Evolutionary conservation across 1,284 basidiomycete species (phyloP).

Genomic region (Papiliotrema fonsecae): DNA sequence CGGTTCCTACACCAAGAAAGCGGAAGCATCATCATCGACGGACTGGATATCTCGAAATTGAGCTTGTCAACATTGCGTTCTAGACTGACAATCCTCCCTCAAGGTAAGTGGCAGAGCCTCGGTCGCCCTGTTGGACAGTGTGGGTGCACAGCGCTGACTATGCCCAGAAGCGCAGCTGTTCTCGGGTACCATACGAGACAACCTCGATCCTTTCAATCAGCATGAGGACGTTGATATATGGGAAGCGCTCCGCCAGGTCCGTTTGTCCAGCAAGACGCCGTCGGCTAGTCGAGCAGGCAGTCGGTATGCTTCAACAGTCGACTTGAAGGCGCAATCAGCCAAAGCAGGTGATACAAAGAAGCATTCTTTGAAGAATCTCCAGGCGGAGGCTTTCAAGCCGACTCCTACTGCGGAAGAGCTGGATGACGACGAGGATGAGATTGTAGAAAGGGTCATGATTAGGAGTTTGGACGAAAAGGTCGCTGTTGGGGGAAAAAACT

Average conservation of each 20-base stretch:
- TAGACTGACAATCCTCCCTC: constrained; percentile 53
- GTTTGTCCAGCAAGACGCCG: constrained; percentile 45
- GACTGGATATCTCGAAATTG: constrained; percentile 51
- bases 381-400: constrained; percentile 7
- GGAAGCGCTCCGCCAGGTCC: constrained; percentile 52
- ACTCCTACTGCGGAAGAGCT: constrained; percentile 3
- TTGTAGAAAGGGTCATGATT: constrained; percentile 49
- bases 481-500: constrained; percentile 50
- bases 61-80: constrained; percentile 51
- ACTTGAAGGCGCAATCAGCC: constrained; percentile 1
- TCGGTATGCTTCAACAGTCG: constrained; percentile 8
- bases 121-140: no score
- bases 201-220: constrained; percentile 51
- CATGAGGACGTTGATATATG: constrained; percentile 53
- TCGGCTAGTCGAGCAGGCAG: constrained; percentile 27
- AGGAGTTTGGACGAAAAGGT: constrained; percentile 52
- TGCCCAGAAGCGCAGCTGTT: constrained; percentile 49
- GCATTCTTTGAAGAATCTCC: constrained; percentile 10
- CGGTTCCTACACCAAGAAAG: constrained; percentile 49
- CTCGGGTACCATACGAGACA: constrained; percentile 49
- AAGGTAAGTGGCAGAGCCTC: constrained; percentile 33
- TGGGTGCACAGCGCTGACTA: constrained; percentile 2
- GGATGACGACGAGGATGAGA: constrained; percentile 22
- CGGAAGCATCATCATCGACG: constrained; percentile 50
- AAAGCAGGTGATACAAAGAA: constrained; percentile 3